Evolutionary conservation across 2,329 filamentous ascomycete genomes (phyloP), one percentile per base, ranked within the genome.

Genomic region (Alternaria novae-zelandiae): DNA sequence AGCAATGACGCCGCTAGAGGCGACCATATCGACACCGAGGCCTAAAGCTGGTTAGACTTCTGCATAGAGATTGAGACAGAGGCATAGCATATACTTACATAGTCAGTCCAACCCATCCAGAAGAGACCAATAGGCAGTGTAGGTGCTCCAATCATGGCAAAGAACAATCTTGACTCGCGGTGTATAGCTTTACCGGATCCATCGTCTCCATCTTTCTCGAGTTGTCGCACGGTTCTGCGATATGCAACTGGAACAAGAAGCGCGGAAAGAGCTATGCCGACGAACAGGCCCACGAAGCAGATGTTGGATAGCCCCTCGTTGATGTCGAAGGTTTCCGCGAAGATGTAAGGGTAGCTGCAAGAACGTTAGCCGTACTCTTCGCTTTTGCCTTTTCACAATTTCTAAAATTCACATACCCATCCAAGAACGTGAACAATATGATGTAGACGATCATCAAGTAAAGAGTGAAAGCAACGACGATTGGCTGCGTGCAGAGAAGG

Each of bases 61-160:
- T 21, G 21, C 2, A 46, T 23, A 8, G 6, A 46, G 9, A 13
- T 3, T n/a, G 43, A 9, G 15, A 32, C 5, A 20, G 7, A 15
- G 15, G 28, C 3, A 65, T 11, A 5, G 25, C 15, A 1, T 67
- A 20, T 61, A 59, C 68, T 60, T 15, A 69, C 66, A 58, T 82
- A 79, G 36, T 81, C 79, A 0, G 84, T 87, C 86, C 86, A 88
- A 0, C 82, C 86, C 76, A 89, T 85, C 86, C 86, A 89, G 72
- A 89, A 87, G 3, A 88, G 78, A 1, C 79, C 80, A 28, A 87
- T 76, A 0, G 86, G 85, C 1, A 89, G 81, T 0, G 81, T 74
- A 0, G 84, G 82, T 0, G 84, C 82, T 10, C 82, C 82, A 5
- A 86, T 76, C 75, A 88, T 87, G 3, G 81, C 81, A 53, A 82